Evolutionary conservation across 2,329 filamentous ascomycete genomes (phyloP).

Genomic region (Clonostachys solani): DNA sequence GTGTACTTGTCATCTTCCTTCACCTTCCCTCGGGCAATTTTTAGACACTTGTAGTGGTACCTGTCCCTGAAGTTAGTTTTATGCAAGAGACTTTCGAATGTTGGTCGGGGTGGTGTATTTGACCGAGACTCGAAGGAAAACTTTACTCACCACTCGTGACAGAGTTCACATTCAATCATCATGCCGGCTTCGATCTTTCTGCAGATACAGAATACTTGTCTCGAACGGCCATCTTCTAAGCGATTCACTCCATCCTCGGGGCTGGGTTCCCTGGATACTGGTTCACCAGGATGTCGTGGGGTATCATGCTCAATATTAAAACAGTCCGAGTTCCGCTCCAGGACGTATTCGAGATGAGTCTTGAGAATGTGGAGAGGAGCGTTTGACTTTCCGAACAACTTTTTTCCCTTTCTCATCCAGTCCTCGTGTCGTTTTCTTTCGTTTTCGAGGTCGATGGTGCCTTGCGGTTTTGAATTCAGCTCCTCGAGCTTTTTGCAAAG

Average conservation of each 20-base stretch:
- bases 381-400: slow-evolving; percentile 96
- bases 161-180: slow-evolving; percentile 99
- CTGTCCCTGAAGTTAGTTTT: slow-evolving; percentile 32
- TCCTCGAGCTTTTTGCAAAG: slow-evolving; percentile 84
- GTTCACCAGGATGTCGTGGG: slow-evolving; percentile 85
- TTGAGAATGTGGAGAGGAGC: slow-evolving; percentile 94
- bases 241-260: slow-evolving; percentile 46
- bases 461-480: slow-evolving; percentile 86
- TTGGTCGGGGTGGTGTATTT: not conserved
- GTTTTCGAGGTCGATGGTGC: slow-evolving; percentile 88
- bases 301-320: slow-evolving; percentile 85
- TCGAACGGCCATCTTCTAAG: slow-evolving; percentile 57
- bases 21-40: slow-evolving; percentile 95
- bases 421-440: slow-evolving; percentile 95
- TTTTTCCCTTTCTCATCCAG: slow-evolving; percentile 98
- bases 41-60: slow-evolving; percentile 98
- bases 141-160: slow-evolving; percentile 85
- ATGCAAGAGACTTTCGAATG: not conserved
- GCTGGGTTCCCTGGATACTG: slow-evolving; percentile 76
- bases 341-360: slow-evolving; percentile 88
- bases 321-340: slow-evolving; percentile 84
- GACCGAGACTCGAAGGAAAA: not conserved
- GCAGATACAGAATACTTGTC: slow-evolving; percentile 96
- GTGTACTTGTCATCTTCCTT: slow-evolving; percentile 99
- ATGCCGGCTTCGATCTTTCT: slow-evolving; percentile 89